Percentiles rank a stretch among this genome's conserved stretches.
phyloP scores from a whole-genome alignment of 202 grass and related monocot genomes.

The Setaria italica region DNA sequence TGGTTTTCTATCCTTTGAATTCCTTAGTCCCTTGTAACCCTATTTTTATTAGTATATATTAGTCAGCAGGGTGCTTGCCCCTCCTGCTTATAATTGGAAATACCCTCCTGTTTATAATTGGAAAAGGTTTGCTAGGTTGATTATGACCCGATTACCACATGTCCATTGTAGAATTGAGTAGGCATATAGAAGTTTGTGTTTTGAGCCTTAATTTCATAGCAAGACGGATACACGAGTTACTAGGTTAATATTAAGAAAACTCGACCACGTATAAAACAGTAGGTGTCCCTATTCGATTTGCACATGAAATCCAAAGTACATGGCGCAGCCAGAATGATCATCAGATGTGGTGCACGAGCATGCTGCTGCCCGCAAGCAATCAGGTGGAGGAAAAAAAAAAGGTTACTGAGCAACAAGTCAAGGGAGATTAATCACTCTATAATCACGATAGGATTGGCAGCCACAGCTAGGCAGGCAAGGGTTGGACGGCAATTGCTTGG shows the following conservation, averaged over 20 bases:
- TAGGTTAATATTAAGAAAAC: neutral
- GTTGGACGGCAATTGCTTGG: neutral
- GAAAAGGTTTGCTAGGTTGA: neutral
- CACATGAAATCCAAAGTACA: neutral
- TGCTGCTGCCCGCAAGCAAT: neutral
- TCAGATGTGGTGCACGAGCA: neutral
- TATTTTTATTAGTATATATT: no score
- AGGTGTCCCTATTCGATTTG: neutral
- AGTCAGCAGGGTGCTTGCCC: no score
- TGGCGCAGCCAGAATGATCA: neutral
- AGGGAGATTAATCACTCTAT: neutral
- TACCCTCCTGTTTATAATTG: no score
- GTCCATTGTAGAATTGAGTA: neutral
- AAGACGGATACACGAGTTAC: neutral
- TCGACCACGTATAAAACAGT: neutral
- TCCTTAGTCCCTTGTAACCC: no score
- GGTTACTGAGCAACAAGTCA: neutral
- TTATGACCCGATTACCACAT: neutral
- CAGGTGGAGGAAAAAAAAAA: no score
- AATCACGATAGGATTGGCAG: no score
- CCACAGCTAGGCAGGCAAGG: no score
- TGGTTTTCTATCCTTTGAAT: no score
- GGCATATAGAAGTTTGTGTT: neutral
- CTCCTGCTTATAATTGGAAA: no score
- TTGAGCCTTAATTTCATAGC: neutral